These are phyloP conservation scores for Panaeolus papilionaceus DNA, from an alignment of 768 basidiomycete genomes.

Conservation along the genomic window DNA sequence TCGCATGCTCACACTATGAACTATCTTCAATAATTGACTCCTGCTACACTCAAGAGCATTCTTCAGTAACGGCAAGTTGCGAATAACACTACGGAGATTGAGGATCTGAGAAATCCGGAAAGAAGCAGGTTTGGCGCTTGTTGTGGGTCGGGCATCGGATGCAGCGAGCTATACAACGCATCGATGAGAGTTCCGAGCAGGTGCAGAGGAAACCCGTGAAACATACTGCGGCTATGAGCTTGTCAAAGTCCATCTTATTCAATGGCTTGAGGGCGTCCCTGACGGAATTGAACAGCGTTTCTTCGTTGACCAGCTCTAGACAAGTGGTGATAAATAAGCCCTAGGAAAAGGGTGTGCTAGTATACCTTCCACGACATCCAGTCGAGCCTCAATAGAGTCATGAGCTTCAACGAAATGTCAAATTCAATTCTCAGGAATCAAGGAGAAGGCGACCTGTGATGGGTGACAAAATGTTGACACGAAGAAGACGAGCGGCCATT, in stretches of 20 bases:
- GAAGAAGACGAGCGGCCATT: slow-evolving; percentile 85
- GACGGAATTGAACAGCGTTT: slow-evolving; percentile 74
- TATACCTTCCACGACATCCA: slow-evolving; percentile 86
- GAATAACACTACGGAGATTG: slow-evolving; percentile 74
- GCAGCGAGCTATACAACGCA: slow-evolving; percentile 58
- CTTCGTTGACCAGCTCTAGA: slow-evolving; percentile 75
- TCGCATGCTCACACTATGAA: slow-evolving; percentile 54
- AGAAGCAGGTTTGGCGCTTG: slow-evolving; percentile 67
- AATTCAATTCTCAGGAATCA: slow-evolving; percentile 14
- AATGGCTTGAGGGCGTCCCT: slow-evolving; percentile 72
- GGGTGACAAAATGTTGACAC: slow-evolving; percentile 84
- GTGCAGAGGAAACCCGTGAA: not conserved
- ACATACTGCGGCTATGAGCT: slow-evolving; percentile 73
- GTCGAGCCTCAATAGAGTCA: slow-evolving; percentile 73
- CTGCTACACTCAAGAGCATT: slow-evolving; percentile 64
- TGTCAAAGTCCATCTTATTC: slow-evolving; percentile 89
- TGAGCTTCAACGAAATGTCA: slow-evolving; percentile 46
- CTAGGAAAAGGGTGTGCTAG: slow-evolving; percentile 7
- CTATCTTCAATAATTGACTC: slow-evolving; percentile 65
- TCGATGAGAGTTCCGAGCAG: not conserved
- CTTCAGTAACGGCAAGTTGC: slow-evolving; percentile 66
- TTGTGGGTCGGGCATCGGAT: slow-evolving; percentile 61
- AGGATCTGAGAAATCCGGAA: slow-evolving; percentile 81
- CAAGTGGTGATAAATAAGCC: slow-evolving; percentile 18
- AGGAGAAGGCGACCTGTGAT: slow-evolving; percentile 57